These are phyloP conservation scores for Talaromyces sp. DNA, from an alignment of 2,329 filamentous ascomycete genomes.

Conservation along the genomic window DNA sequence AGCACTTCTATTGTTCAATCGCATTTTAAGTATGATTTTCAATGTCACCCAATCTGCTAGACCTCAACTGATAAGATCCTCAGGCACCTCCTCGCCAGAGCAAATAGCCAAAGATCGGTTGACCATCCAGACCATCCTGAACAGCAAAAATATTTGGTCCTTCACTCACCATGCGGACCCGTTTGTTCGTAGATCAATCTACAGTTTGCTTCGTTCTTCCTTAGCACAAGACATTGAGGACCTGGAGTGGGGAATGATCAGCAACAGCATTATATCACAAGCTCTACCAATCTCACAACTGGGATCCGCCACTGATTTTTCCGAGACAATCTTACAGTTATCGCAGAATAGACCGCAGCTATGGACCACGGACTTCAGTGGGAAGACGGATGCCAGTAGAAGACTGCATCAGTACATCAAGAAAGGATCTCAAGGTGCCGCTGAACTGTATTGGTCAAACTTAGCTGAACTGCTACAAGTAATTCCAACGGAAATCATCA, in stretches of 20 bases:
- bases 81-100: constrained; percentile 31
- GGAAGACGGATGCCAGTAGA: constrained; percentile 52
- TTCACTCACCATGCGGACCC: constrained; percentile 54
- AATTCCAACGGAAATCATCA: constrained; percentile 49
- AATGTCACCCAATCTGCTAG: background rate
- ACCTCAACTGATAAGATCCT: constrained; percentile 15
- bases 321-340: constrained; percentile 61
- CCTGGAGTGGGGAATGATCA: constrained; percentile 61
- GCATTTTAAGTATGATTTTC: constrained; percentile 44
- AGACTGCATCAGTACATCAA: constrained; percentile 68
- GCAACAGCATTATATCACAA: constrained; percentile 66
- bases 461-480: constrained; percentile 57
- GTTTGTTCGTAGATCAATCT: constrained; percentile 54
- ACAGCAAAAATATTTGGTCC: constrained; percentile 57
- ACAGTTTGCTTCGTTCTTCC: constrained; percentile 50
- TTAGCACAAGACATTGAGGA: constrained; percentile 44
- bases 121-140: constrained; percentile 62
- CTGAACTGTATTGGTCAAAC: constrained; percentile 66
- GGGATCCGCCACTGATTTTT: constrained; percentile 67
- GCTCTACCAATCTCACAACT: constrained; percentile 67
- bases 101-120: constrained; percentile 58
- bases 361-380: constrained; percentile 64
- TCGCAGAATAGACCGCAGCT: constrained; percentile 61
- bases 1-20: constrained; percentile 51
- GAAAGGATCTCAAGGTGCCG: constrained; percentile 76